Evolutionary conservation across 2,329 filamentous ascomycete genomes (phyloP), one percentile per base, ranked within the genome.

Genomic region (Epicoccum nigrum): DNA sequence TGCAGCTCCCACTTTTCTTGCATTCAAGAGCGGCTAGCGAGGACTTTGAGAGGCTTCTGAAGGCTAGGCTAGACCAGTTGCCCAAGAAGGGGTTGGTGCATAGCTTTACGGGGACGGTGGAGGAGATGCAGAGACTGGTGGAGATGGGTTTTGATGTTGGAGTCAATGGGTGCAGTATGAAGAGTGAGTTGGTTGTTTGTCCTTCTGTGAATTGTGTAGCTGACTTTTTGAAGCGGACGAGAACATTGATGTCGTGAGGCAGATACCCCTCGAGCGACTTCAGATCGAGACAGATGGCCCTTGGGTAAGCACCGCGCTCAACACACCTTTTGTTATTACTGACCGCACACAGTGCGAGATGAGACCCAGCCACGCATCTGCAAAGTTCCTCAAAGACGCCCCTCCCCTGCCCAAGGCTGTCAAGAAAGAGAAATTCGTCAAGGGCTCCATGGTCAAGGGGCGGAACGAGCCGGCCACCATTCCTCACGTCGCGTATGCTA

Each of bases 221-320:
- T 60, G 40, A 58, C 31, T 1, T 37, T 8, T 7, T 30, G 4
- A 27, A 72, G 69, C 69, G 49, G 69, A 72, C 11, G 70, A 96
- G 70, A 99, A 97, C 64, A 84, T 96, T 32, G 86, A 83, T 12
- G 92, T 97, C 2, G 91, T 97, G 9, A 85, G 82, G 56, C 83
- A 87, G 54, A 85, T 97, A 31, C 88, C 86, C 9, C 77, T 99
- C 9, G 86, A 92, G 48, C 78, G 87, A 38, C 74, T 99, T 45
- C 95, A 97, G 82, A 85, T 99, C 39, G 94, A 99, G 80, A 99
- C 94, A 0, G 94, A 99, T 70, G 94, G 94, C 2, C 94, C 94
- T 3, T 99, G 94, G 83, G 77, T 78, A 71, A 61, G 70, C 54
- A n/a, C 15, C 23, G 4, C 5, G 1, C 19, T 11, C 6, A 16